Conservation (phyloP, 768 basidiomycete species). For the Pleurotus djamor region DNA sequence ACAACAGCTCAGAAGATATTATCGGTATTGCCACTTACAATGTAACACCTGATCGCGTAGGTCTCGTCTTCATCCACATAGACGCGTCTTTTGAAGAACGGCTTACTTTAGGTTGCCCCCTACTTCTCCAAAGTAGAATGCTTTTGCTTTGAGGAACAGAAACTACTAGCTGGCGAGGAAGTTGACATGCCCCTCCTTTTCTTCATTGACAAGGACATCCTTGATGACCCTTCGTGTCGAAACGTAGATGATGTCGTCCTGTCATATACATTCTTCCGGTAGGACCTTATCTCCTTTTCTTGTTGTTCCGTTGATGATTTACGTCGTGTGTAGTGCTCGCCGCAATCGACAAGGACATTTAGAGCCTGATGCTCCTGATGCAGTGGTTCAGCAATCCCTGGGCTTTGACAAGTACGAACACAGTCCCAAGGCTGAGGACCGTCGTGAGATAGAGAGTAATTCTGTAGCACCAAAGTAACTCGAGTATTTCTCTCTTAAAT, state of each 20-base stretch:
- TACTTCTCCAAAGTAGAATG: conserved; percentile 99
- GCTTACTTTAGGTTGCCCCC: conserved; percentile 75
- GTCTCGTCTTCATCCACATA: conserved; percentile 19
- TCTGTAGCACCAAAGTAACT: not conserved
- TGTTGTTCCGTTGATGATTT: not conserved
- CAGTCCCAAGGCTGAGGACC: conserved; percentile 31
- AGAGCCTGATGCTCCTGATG: conserved; percentile 87
- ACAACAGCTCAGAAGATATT: conserved; percentile 4
- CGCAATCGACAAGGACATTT: conserved; percentile 83
- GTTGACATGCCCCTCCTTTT: conserved; percentile 98
- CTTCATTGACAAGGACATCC: conserved; percentile 97
- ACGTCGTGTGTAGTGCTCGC: conserved; percentile 58
- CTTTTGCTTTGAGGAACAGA: conserved; percentile 99
- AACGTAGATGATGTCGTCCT: conserved; percentile 90
- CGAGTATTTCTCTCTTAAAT: no score
- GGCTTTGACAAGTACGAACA: conserved; percentile 71
- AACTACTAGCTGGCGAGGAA: conserved; percentile 90
- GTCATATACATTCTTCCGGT: conserved; percentile 99
- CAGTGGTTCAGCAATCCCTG: conserved; percentile 74
- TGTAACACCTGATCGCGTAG: conserved; percentile 94
- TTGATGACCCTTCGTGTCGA: conserved; percentile 88
- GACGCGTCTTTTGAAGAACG: not conserved
- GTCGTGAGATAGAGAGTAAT: not conserved
- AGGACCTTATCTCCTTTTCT: conserved; percentile 15
- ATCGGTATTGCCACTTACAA: conserved; percentile 99